Base-by-base conservation (phyloP, 805 yeast genomes). In the Debaryomyces maramus region DNA sequence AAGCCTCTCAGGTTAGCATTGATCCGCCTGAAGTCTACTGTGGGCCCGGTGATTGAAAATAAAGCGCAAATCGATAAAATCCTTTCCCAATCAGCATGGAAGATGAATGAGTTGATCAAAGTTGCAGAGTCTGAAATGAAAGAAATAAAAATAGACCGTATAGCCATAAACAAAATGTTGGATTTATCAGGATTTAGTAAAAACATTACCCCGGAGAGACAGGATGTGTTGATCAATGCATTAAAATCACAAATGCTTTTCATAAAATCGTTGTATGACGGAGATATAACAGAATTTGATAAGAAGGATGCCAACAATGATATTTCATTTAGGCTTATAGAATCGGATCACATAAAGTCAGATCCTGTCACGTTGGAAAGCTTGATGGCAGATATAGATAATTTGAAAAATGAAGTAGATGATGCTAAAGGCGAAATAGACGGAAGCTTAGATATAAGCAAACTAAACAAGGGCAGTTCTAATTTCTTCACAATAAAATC, bases 241-340 rank as follows among this genome's bases (percentile, higher is more conserved):
- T 54, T 70, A 40, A 53, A 55, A 40, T 43, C 53, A n/a, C 75
- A 69, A 43, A 58, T 70, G 55, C 57, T 51, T 15, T 61, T 70
- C 45, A 59, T 69, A 21, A 47, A 56, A 23, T 56, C 59, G 24
- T 54, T 70, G 31, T 65, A 65, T 37, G 57, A 55, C 9, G 51
- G 42, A 3, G 36, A 47, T 19, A 44, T 40, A 16, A 46, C 43
- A 15, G 43, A 33, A 10, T 30, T 32, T 7, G 32, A n/a, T 2
- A 36, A 38, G 8, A 39, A 34, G 9, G 52, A 46, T 23, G 30
- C 26, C n/a, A 41, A 40, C 27, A 54, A 50, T 38, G 61, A 59
- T 33, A 32, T 44, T 14, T 49, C 56, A 6, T 70, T 70, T 48
- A 53, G 75, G 32, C 53, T 70, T 20, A 41, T 68, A 7, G 58